Percentiles rank a stretch among this genome's conserved stretches.
phyloP scores from a whole-genome alignment of 441 rosid genomes.

The Raphanus hybrid region DNA sequence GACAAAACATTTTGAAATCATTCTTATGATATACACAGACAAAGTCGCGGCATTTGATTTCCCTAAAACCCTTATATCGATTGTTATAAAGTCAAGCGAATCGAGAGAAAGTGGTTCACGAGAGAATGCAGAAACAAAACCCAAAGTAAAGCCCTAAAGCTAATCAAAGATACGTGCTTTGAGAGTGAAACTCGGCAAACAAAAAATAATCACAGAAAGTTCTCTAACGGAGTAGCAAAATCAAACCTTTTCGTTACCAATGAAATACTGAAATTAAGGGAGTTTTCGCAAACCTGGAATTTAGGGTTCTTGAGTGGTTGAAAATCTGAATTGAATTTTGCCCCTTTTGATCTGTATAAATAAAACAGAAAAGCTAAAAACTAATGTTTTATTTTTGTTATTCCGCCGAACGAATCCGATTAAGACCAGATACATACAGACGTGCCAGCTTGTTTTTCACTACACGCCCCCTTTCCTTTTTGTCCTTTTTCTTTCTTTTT shows the following conservation, averaged over 20 bases:
- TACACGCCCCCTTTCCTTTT: constrained; percentile 24
- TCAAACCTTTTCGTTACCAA: constrained; percentile 12
- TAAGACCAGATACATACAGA: constrained; percentile 20
- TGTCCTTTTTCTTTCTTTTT: neutral
- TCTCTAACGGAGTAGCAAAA: neutral
- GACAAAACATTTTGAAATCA: neutral
- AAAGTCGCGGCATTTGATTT: neutral
- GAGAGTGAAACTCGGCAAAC: neutral
- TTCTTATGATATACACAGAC: neutral
- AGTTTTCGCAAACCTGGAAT: constrained; percentile 23
- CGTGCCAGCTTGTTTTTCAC: constrained; percentile 39
- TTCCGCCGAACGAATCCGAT: constrained; percentile 39
- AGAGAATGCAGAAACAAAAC: constrained; percentile 16
- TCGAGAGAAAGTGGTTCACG: neutral
- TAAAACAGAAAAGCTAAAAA: constrained; percentile 23
- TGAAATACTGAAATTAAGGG: neutral
- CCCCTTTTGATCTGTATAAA: neutral
- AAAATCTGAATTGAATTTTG: constrained; percentile 6
- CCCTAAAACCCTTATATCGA: neutral
- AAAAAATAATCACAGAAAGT: neutral
- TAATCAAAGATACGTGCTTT: constrained; percentile 18
- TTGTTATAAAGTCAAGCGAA: neutral
- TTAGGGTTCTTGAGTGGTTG: constrained; percentile 38
- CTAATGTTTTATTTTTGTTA: constrained; percentile 36
- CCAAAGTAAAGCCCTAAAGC: neutral